Evolutionary conservation across 805 yeast species (phyloP), one percentile per base, ranked within the genome.

Genomic region (Clavispora phyllophila): DNA sequence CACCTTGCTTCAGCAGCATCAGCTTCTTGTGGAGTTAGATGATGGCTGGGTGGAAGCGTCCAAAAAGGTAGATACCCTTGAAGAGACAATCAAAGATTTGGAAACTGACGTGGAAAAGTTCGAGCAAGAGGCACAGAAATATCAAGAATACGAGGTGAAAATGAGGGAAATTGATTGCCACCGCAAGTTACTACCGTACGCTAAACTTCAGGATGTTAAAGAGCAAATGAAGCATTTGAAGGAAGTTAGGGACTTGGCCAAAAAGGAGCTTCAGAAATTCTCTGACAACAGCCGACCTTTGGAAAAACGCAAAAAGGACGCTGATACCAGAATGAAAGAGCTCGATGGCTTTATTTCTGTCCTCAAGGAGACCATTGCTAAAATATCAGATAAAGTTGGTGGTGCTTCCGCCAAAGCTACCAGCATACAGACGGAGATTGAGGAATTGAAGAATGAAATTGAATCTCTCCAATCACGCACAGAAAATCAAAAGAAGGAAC

Each of bases 1-100:
- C 3, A 70, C 75, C 29, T 63, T 90, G 49, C 58, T 79, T 4
- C 62, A 61, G 2, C 72, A 70, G 39, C 95, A 91, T 54, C 72
- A 77, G 28, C 53, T 65, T 23, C 68, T 91, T 37, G 79, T 76
- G 25, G 60, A 61, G 5, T 63, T 78, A 10, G 87, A 86, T 50
- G 58, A 50, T 5, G 56, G 58, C 10, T 56, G 66, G 39, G 64
- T 61, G 37, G 58, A 53, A 8, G 55, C 63, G 14, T 42, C 46
- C 1, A 54, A 54, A 15, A 38, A 60, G 5, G 55, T 75, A 13
- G 52, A 50, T 0, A 60, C 61, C 14, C 40, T 63, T 3, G 60
- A 58, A 28, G 43, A 44, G 3, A 63, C 59, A 32, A 54, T 76
- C 17, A 52, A 56, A 3, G 50, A 56, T 9, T 60, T 79, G 28